A percentile compares a stretch with the other conserved stretches of the same genome.
Conservation (phyloP, 148 eudicot species). For the Persicaria tinctoria region DNA sequence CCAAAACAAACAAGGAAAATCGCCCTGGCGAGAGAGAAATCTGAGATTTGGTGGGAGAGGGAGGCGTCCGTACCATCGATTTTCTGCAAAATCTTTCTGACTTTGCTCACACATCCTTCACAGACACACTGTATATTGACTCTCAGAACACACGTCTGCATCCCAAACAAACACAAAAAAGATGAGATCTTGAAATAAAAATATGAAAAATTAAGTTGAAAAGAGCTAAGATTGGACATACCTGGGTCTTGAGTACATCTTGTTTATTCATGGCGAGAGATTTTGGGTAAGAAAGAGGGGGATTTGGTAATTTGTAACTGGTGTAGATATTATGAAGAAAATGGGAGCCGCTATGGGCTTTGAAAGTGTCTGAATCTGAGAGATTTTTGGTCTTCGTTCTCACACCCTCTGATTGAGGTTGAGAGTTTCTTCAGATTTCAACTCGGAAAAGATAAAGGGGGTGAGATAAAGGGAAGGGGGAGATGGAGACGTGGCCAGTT, state of each 20-base stretch:
- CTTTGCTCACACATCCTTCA: conserved; percentile 78
- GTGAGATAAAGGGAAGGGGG: neutral
- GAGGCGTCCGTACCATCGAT: conserved; percentile 51
- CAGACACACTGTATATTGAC: conserved; percentile 91
- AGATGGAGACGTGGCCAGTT: conserved; percentile 12
- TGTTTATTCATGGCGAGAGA: conserved; percentile 14
- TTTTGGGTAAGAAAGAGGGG: too few species aligned
- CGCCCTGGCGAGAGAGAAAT: neutral
- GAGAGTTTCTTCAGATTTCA: neutral
- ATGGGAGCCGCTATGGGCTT: neutral
- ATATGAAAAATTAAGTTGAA: too few species aligned
- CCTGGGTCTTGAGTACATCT: conserved; percentile 16
- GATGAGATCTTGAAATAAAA: neutral
- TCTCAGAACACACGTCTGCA: conserved; percentile 68
- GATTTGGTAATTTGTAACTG: too few species aligned
- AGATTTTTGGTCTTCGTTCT: neutral
- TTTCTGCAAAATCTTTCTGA: conserved; percentile 60
- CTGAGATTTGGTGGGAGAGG: neutral
- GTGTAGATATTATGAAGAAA: neutral
- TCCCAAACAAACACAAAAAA: neutral
- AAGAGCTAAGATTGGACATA: neutral
- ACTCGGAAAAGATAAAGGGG: conserved; percentile 1
- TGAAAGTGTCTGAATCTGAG: neutral
- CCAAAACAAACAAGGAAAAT: neutral
- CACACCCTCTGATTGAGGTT: neutral